Evolutionary conservation across 495 filamentous ascomycete species (phyloP), one percentile per base, ranked within the genome.

Genomic region (Penicillium turbatum): DNA sequence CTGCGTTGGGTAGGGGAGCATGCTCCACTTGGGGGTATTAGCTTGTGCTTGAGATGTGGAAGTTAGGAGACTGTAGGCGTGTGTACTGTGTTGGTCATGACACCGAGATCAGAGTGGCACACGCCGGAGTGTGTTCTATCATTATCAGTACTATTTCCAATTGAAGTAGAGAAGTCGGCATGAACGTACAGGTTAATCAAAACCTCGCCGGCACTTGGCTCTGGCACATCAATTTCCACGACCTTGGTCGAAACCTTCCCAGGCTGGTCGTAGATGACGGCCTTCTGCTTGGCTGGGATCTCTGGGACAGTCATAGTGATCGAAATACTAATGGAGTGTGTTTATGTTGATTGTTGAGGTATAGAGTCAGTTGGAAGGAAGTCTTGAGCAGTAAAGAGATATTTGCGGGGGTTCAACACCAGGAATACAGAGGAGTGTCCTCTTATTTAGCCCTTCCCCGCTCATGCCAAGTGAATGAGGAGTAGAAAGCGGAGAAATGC

Each of bases 231-330:
- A 6, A 87, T 61, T 54, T 86, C 82, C 29, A 80, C 80, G 27
- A 89, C 61, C 59, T 84, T 82, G 13, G 83, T 87, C n/a, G 84
- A 85, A 47, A 88, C 77, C 3, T 71, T 79, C 19, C 86, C 86
- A 5, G 84, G 84, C 61, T 86, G 77, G 66, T 88, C 84, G 64
- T 86, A 90, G 50, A 88, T 69, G 34, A 72, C 71, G 26, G 85
- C 87, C 70, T 86, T 88, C 63, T 88, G 80, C 51, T 73, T 86
- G 60, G 77, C 76, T 10, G 85, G 85, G 34, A 87, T 77, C 11
- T 70, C 64, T 11, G 60, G 57, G 11, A 54, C 53, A 58, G 65
- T 46, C 66, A 70, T 72, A 6, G 10, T 58, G 35, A 51, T 7
- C 19, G n/a, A 9, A 31, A 15, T 31, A 10, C 21, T 13, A 32